Percentiles rank a stretch among this genome's conserved stretches.
Conservation (phyloP, 805 yeast species). For the Suhomyces tanzawaensis region DNA sequence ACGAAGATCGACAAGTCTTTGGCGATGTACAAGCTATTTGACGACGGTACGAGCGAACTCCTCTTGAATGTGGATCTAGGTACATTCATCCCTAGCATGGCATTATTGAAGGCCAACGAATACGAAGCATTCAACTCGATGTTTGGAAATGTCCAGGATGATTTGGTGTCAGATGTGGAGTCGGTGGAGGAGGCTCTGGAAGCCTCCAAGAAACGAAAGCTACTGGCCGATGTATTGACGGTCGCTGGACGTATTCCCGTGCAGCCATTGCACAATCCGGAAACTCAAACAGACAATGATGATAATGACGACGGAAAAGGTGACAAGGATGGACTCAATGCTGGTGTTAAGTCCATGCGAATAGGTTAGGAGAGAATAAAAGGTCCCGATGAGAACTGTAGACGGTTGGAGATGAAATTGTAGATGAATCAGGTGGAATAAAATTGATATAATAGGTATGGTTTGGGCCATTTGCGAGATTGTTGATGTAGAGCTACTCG, state of each 20-base stretch:
- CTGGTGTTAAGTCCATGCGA: slow-evolving; percentile 1
- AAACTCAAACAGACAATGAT: not conserved
- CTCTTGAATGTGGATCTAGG: slow-evolving; percentile 15
- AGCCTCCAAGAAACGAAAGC: not conserved
- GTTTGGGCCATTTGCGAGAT: no score
- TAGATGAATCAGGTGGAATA: no score
- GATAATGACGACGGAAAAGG: not conserved
- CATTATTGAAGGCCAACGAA: slow-evolving; percentile 7
- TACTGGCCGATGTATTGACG: not conserved
- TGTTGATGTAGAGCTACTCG: no score
- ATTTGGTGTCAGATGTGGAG: not conserved
- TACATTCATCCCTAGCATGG: slow-evolving; percentile 13
- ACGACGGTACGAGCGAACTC: slow-evolving; percentile 16
- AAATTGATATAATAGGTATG: no score
- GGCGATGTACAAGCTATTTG: slow-evolving; percentile 22
- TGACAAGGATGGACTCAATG: not conserved
- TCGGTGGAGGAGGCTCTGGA: not conserved
- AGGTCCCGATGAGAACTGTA: no score
- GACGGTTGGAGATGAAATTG: no score
- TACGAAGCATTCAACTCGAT: slow-evolving; percentile 8
- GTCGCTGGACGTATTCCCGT: not conserved
- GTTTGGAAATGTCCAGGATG: slow-evolving; percentile 9
- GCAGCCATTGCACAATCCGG: not conserved
- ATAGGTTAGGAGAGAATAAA: no score
- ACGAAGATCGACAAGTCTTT: slow-evolving; percentile 21